Percentiles rank a stretch among this genome's conserved stretches.
These are phyloP conservation scores for Phytophthora pisi DNA, from an alignment of 352 stramenopile species.

Conservation along the genomic window DNA sequence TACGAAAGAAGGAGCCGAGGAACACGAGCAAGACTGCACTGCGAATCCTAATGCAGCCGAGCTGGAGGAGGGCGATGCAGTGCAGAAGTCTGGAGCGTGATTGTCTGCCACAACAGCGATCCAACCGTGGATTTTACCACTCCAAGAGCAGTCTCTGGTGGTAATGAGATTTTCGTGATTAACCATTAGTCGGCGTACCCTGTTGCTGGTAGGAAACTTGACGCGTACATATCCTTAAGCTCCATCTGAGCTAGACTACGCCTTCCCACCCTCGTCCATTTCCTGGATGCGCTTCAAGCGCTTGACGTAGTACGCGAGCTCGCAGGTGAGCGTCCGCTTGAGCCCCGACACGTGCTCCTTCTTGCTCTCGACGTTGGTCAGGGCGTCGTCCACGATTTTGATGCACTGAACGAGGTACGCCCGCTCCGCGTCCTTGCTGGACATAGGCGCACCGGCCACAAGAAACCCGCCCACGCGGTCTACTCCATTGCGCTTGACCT, in stretches of 20 bases:
- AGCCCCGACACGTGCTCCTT: conserved; percentile 11
- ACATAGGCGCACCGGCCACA: neutral
- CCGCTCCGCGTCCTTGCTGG: conserved; percentile 6
- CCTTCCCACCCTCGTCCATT: conserved; percentile 2
- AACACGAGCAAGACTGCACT: no score
- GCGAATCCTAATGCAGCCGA: no score
- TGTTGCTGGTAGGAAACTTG: neutral
- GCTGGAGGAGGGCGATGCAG: no score
- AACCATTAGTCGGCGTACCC: neutral
- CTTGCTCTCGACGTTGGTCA: conserved; percentile 9
- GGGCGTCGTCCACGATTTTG: conserved; percentile 1
- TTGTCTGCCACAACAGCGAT: neutral
- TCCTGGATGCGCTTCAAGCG: conserved; percentile 20
- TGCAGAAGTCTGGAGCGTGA: no score
- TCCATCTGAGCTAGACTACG: neutral
- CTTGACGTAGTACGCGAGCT: conserved; percentile 18
- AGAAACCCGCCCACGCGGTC: neutral
- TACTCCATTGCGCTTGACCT: neutral
- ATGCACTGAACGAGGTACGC: conserved; percentile 15
- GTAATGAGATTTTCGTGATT: neutral
- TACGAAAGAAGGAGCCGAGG: no score
- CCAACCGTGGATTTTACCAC: neutral
- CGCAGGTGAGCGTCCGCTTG: conserved; percentile 12
- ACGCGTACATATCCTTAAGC: neutral
- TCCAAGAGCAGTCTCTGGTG: neutral